phyloP scores from a whole-genome alignment of 805 yeast species.

The Sungouiella thailandica region DNA sequence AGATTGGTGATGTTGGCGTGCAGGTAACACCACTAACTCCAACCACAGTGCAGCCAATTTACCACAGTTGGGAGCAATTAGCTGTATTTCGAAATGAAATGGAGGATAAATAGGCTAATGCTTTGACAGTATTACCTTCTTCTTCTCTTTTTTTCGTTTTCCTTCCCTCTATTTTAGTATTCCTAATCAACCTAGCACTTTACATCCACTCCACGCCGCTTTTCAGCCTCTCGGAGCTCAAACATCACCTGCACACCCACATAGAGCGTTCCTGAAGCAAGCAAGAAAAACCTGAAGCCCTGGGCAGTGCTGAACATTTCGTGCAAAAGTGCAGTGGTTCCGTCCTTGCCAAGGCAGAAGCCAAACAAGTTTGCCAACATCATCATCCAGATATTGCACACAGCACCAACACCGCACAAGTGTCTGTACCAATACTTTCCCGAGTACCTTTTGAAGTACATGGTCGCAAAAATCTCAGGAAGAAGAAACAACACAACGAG shows the following conservation, averaged over 20 bases:
- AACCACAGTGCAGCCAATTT: no score
- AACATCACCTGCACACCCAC: slow-evolving; percentile 92
- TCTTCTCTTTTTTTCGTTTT: no score
- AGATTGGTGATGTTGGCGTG: slow-evolving; percentile 1
- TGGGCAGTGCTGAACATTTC: slow-evolving; percentile 69
- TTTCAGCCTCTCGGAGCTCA: slow-evolving; percentile 83
- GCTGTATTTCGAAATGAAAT: no score
- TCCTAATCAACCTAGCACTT: slow-evolving; percentile 47
- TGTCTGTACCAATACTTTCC: slow-evolving; percentile 69
- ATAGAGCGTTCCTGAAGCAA: slow-evolving; percentile 63
- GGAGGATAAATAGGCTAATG: no score
- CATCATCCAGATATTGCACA: slow-evolving; percentile 93
- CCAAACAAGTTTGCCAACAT: slow-evolving; percentile 95
- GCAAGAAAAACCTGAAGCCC: slow-evolving; percentile 61
- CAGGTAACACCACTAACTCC: neutral
- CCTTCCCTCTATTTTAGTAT: neutral
- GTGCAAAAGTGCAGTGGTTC: slow-evolving; percentile 57
- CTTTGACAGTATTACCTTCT: no score
- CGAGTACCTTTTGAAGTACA: slow-evolving; percentile 35
- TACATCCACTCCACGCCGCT: slow-evolving; percentile 74
- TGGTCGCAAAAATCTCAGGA: slow-evolving; percentile 74
- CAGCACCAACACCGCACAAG: slow-evolving; percentile 83
- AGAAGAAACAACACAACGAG: slow-evolving; percentile 76
- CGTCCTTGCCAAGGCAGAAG: slow-evolving; percentile 88
- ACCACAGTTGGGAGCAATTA: neutral